Conservation (phyloP, 2,329 filamentous ascomycete species). For the Periconia digitata region DNA sequence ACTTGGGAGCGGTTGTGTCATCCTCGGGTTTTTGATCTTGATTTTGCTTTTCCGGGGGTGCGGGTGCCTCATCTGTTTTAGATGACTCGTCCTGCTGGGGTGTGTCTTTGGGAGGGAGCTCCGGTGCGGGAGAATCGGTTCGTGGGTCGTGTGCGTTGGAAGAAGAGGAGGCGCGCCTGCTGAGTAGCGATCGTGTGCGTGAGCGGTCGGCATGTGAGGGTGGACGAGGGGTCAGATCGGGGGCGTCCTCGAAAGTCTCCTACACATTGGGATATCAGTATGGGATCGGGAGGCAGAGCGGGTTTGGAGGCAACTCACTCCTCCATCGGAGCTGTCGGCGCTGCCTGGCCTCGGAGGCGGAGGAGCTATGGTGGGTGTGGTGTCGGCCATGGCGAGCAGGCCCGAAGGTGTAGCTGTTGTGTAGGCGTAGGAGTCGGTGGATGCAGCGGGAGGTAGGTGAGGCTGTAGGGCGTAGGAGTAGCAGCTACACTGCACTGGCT, state of each 20-base stretch:
- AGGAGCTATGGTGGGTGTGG: constrained; percentile 11
- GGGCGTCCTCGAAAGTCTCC: constrained; percentile 83
- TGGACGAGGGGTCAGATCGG: constrained; percentile 56
- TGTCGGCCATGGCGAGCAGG: constrained; percentile 23
- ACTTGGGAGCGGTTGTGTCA: constrained; percentile 44
- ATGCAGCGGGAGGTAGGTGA: constrained; percentile 15
- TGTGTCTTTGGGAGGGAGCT: constrained; percentile 14
- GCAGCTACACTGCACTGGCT: neutral
- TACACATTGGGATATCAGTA: constrained; percentile 38
- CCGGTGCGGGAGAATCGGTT: constrained; percentile 23
- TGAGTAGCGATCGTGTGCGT: constrained; percentile 58
- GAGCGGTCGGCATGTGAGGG: constrained; percentile 45
- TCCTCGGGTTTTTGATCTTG: constrained; percentile 21
- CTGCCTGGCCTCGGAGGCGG: constrained; percentile 24
- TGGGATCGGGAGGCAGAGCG: neutral
- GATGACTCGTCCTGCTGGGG: constrained; percentile 8
- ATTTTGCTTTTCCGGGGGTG: constrained; percentile 34
- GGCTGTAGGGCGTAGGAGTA: constrained; percentile 17
- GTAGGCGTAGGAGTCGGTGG: neutral
- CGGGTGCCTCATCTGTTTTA: constrained; percentile 38
- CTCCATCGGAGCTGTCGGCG: constrained; percentile 35
- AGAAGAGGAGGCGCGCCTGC: constrained; percentile 35
- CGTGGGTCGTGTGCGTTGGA: constrained; percentile 29
- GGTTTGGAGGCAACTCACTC: constrained; percentile 15
- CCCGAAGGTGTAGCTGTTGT: constrained; percentile 12